phyloP scores from a whole-genome alignment of 108 stramenopile genomes.

The Skeletonema menzelii region DNA sequence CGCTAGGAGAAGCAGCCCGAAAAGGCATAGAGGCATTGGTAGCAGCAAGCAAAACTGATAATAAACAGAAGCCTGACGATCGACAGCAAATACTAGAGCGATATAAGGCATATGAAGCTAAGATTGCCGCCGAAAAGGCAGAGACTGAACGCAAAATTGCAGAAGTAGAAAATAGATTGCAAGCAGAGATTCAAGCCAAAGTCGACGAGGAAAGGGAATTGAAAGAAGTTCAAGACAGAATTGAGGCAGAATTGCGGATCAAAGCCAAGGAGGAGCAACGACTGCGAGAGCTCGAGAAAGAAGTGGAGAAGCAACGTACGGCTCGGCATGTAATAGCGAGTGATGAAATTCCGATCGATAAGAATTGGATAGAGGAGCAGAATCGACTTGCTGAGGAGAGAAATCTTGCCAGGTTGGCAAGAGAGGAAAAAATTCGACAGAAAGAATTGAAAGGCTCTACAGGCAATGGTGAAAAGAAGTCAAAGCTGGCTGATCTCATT shows the following conservation, averaged over 20 bases:
- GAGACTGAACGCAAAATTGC: not conserved
- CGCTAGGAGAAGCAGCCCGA: conserved; percentile 20
- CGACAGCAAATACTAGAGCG: not conserved
- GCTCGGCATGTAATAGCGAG: not conserved
- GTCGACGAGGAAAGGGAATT: not conserved
- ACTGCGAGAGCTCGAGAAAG: not conserved
- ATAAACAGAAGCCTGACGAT: not conserved
- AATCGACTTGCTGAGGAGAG: not conserved
- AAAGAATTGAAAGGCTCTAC: not conserved
- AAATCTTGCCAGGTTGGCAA: not conserved
- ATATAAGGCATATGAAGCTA: conserved; percentile 1
- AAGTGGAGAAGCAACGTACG: not conserved
- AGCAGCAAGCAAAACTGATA: conserved; percentile 4
- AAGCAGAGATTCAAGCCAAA: not conserved
- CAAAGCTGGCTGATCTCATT: not conserved
- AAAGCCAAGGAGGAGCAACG: not conserved
- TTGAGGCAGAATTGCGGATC: not conserved
- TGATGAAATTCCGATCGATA: not conserved
- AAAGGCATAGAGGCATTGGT: conserved; percentile 23
- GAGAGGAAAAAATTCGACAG: not conserved
- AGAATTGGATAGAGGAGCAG: not conserved
- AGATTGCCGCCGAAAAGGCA: not conserved
- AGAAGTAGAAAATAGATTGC: not conserved
- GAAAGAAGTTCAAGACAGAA: not conserved
- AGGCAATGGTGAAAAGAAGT: not conserved